Evolutionary conservation across 768 basidiomycete species (phyloP), one percentile per base, ranked within the genome.

Genomic region (Filobasidium wieringae): DNA sequence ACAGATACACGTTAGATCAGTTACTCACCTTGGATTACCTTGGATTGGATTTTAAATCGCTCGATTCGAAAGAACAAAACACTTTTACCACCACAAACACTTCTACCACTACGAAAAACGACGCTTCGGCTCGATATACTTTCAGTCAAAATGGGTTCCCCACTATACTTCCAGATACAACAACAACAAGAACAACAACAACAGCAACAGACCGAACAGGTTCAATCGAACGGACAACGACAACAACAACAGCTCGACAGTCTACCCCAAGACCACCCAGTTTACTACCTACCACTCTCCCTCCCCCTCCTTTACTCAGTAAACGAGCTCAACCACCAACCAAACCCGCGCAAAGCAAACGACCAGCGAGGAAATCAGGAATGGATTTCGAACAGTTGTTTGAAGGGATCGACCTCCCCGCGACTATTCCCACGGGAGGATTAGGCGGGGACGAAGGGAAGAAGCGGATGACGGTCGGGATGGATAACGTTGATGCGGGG

Each of bases 371-470:
- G 29, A 47, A 14, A 27, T 24, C 14, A 47, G 29, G 24, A 27
- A 47, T 47, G 43, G 43, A 47, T 27, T 47, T 47, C 29, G 43
- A 47, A 47, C 43, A 47, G 22, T 27, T 47, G 43, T 47, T 47
- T 27, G 43, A 47, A 2, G 17, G 17, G 29, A 31, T 51, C 26
- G 27, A 30, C 17, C 29, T 51, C 50, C 29, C 30, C 27, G 29
- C n/a, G 50, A 51, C 27, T 26, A 51, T n/a, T n/a, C n/a, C n/a
- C n/a, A n/a, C n/a, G n/a, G n/a, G n/a, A n/a, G n/a, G n/a, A n/a
- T n/a, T n/a, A n/a, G n/a, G n/a, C n/a, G n/a, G 15, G 15, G 33
- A n/a, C 50, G 17, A 34, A 11, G 50, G 29, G 29, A 30, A 51
- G 7, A 26, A 26, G 50, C 4, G 24, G 29, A 24, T 12, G 27